Evolutionary conservation across 129 eudicot genomes (phyloP).

Genomic region (Logfia minima): DNA sequence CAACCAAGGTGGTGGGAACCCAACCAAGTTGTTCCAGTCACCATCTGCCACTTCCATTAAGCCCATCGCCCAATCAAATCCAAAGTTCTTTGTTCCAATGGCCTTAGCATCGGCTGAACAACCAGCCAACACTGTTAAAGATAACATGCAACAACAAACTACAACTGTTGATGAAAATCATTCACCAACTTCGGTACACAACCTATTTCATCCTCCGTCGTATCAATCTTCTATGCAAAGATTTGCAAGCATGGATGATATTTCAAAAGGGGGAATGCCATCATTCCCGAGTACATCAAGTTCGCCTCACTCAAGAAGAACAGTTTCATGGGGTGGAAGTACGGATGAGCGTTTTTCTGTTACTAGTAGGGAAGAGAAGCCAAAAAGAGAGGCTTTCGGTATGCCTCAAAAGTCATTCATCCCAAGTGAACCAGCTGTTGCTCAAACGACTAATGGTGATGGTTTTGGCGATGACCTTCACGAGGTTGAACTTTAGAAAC

Average conservation of each 20-base stretch:
- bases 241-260: slow-evolving; percentile 68
- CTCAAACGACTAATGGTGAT: slow-evolving; percentile 41
- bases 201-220: slow-evolving; percentile 41
- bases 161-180: slow-evolving; percentile 38
- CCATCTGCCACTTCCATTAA: slow-evolving; percentile 64
- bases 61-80: slow-evolving; percentile 46
- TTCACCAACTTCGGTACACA: slow-evolving; percentile 34
- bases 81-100: slow-evolving; percentile 79
- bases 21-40: slow-evolving; percentile 68
- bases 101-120: slow-evolving; percentile 50
- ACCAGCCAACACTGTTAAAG: slow-evolving; percentile 19
- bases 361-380: slow-evolving; percentile 39
- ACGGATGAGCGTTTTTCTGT: slow-evolving; percentile 38
- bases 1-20: slow-evolving; percentile 83
- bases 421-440: slow-evolving; percentile 34
- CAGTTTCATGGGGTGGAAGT: slow-evolving; percentile 89
- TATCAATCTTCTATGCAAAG: slow-evolving; percentile 62
- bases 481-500: slow-evolving; percentile 68
- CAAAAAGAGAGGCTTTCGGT: slow-evolving; percentile 52
- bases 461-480: slow-evolving; percentile 70
- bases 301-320: slow-evolving; percentile 66
- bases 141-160: slow-evolving; percentile 29
- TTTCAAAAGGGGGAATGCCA: slow-evolving; percentile 44
- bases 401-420: slow-evolving; percentile 41
- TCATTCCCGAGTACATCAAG: slow-evolving; percentile 27